Conservation (phyloP, 108 stramenopile genomes). For the Discostella stelligeroides region DNA sequence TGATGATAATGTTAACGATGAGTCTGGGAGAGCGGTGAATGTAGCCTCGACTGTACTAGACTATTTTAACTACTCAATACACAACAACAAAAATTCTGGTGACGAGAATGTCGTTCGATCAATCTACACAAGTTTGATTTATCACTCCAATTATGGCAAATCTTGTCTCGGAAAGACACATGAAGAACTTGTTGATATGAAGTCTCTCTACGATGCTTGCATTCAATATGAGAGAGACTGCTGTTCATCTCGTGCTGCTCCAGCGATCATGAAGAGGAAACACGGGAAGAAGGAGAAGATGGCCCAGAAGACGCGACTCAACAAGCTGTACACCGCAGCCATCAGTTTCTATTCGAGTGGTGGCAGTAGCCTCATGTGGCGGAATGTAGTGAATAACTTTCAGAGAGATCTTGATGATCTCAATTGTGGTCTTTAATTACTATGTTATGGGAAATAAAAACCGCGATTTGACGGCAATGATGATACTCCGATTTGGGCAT, state of each 20-base stretch:
- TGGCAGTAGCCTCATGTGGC: conserved; percentile 21
- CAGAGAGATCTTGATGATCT: conserved; percentile 32
- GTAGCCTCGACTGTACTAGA: conserved; percentile 8
- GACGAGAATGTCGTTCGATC: conserved; percentile 46
- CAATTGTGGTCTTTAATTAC: conserved; percentile 30
- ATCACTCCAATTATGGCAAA: conserved; percentile 49
- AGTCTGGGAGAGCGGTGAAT: conserved; percentile 11
- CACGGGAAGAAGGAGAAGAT: conserved; percentile 24
- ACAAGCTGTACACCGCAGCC: conserved; percentile 62
- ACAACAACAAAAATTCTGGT: conserved; percentile 5
- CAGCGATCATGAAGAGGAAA: conserved; percentile 23
- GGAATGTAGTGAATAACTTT: conserved; percentile 25
- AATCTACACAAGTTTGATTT: conserved; percentile 64
- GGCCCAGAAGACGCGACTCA: conserved; percentile 22
- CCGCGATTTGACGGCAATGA: too few relatives aligned
- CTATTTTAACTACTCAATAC: conserved; percentile 20
- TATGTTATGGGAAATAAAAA: too few relatives aligned
- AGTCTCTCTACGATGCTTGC: conserved; percentile 53
- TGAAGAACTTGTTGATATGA: conserved; percentile 44
- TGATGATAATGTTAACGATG: neutral
- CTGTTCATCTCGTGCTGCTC: neutral
- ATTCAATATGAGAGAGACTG: conserved; percentile 45
- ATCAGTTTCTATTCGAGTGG: conserved; percentile 53
- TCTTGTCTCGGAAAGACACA: conserved; percentile 34
- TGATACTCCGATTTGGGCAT: too few relatives aligned